Conservation (phyloP, 2,329 filamentous ascomycete species). For the Ophiostoma sp. region DNA sequence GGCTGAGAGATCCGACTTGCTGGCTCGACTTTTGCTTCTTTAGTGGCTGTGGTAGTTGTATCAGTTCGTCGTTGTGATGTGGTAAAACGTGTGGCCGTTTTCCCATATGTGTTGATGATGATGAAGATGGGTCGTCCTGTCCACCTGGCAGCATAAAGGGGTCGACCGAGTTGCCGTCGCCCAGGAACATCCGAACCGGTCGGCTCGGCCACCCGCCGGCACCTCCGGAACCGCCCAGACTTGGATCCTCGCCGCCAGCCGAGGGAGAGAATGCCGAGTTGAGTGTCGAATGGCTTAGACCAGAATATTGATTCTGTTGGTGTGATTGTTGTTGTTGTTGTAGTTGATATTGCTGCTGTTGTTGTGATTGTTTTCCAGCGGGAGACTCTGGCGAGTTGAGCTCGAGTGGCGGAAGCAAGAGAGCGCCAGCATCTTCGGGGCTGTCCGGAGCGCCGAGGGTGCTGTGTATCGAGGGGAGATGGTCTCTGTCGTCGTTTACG, state of each 20-base stretch:
- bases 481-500: constrained; percentile 45
- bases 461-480: constrained; percentile 40
- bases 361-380: constrained; percentile 17
- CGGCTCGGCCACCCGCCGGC: constrained; percentile 21
- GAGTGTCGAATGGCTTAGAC: background rate
- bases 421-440: constrained; percentile 33
- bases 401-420: constrained; percentile 53
- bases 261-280: constrained; percentile 13
- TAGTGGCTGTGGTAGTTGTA: constrained; percentile 63
- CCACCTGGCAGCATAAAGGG: background rate
- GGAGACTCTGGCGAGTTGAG: constrained; percentile 47
- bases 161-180: constrained; percentile 17
- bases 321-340: background rate
- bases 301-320: constrained; percentile 3
- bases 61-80: constrained; percentile 58
- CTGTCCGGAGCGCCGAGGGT: constrained; percentile 41
- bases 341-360: background rate
- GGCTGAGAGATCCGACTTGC: constrained; percentile 40
- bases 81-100: constrained; percentile 29
- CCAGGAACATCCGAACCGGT: constrained; percentile 23
- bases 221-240: background rate
- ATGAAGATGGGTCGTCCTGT: constrained; percentile 41
- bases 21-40: constrained; percentile 64
- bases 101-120: constrained; percentile 22
- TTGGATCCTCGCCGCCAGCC: constrained; percentile 15